Base-by-base conservation (phyloP, 2,329 filamentous ascomycete genomes). In the Biscogniauxia sp. region DNA sequence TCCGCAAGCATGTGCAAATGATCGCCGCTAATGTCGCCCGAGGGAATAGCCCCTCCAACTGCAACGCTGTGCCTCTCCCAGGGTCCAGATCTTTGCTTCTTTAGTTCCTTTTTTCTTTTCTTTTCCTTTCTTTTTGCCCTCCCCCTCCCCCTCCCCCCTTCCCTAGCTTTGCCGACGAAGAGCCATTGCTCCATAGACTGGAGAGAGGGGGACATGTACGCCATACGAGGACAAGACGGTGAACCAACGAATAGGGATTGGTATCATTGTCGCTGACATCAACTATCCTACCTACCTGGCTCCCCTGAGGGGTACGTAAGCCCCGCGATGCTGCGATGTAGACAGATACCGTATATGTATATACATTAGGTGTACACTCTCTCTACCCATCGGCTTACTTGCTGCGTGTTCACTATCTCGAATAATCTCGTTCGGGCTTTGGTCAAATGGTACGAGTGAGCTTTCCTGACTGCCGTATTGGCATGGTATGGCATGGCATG, bases 21-120 rank as follows among this genome's bases (percentile, higher is more conserved):
- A 66, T 66, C 63, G 63, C 55, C 61, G 59, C 63, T 64, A 65
- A 61, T 62, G 56, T 61, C 50, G 55, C 20, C 45, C 50, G 59
- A 54, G 23, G 64, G 62, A 62, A 4, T 32, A 32, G 61, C 62
- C 62, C 61, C 56, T 62, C 63, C 60, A 61, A 62, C 19, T 66
- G 60, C 19, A 63, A 66, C 59, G 11, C 37, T 45, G 37, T 45
- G 37, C 37, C 37, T 45, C 17, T 45, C 17, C 37, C 17, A 45
- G 37, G 37, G 37, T 45, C 17, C 37, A 45, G 17, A 7, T 3
- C 32, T 37, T 15, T 37, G 32, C 23, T 32, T 7, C 6, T 32
- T 32, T 13, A 3, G 4, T 32, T 32, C 9, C 28, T 13, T 7
- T 13, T 32, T 32, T 13, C 28, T 7, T 13, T 32, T 23, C 6